Conservation (phyloP, 345 rosid species). For the Brassica carinata region DNA sequence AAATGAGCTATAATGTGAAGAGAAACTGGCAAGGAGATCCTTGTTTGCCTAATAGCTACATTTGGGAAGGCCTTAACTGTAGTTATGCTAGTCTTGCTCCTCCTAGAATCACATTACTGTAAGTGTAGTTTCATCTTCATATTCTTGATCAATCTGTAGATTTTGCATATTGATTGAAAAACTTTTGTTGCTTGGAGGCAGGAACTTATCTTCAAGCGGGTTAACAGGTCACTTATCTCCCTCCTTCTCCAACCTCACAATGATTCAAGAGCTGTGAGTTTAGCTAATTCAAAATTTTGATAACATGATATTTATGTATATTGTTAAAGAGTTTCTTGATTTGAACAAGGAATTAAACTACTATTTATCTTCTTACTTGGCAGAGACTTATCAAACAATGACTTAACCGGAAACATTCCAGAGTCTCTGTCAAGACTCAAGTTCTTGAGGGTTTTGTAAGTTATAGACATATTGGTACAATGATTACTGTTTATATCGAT, state of each 20-base stretch:
- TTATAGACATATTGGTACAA: not conserved
- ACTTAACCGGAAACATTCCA: constrained; percentile 50
- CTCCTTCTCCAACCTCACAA: constrained; percentile 40
- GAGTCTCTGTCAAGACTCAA: constrained; percentile 43
- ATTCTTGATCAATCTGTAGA: not conserved
- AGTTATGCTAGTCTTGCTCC: constrained; percentile 25
- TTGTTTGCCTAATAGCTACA: constrained; percentile 37
- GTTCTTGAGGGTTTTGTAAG: constrained; percentile 56
- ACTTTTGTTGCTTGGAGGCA: not conserved
- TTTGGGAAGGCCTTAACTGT: constrained; percentile 51
- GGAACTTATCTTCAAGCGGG: constrained; percentile 46
- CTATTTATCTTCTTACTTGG: not conserved
- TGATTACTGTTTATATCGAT: no score
- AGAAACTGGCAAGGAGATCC: constrained; percentile 64
- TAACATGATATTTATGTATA: no score
- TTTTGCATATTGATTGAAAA: not conserved
- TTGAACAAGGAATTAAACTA: constrained; percentile 10
- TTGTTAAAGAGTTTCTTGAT: not conserved
- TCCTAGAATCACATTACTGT: constrained; percentile 52
- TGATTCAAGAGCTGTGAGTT: constrained; percentile 50
- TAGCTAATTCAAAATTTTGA: not conserved
- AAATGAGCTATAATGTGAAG: constrained; percentile 38
- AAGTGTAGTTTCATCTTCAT: constrained; percentile 16
- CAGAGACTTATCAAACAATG: constrained; percentile 65
- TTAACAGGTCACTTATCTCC: constrained; percentile 39